Percentiles rank a stretch among this genome's conserved stretches.
These are phyloP conservation scores for Hirschfeldia incana DNA, from an alignment of 345 rosid genomes.

Conservation along the genomic window DNA sequence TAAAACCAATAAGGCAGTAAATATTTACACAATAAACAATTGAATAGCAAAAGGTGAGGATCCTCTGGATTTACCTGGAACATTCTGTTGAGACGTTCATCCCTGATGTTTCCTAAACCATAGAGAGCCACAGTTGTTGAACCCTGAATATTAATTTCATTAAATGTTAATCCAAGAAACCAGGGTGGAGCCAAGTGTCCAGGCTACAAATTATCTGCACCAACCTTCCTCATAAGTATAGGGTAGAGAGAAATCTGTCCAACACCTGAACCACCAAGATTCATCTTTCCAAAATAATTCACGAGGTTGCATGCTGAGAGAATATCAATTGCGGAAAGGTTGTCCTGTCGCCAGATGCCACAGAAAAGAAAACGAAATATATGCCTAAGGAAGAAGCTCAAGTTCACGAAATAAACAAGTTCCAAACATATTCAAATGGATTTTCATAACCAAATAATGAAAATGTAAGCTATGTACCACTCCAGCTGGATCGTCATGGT, in stretches of 20 bases:
- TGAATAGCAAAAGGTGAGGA: constrained; percentile 13
- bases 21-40: constrained; percentile 24
- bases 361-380: constrained; percentile 15
- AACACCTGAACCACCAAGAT: constrained; percentile 98
- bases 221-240: constrained; percentile 86
- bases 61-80: constrained; percentile 67
- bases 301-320: constrained; percentile 97
- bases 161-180: constrained; percentile 12
- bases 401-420: not conserved
- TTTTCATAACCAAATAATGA: constrained; percentile 16
- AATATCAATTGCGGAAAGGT: constrained; percentile 94
- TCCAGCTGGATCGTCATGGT: constrained; percentile 99
- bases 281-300: constrained; percentile 98
- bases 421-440: constrained; percentile 1
- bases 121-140: constrained; percentile 93
- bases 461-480: constrained; percentile 61
- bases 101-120: constrained; percentile 98
- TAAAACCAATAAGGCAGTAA: constrained; percentile 12
- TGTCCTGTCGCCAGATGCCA: constrained; percentile 69
- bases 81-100: constrained; percentile 97
- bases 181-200: constrained; percentile 11
- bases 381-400: not conserved
- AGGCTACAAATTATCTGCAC: constrained; percentile 30
- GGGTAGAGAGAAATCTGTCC: constrained; percentile 91
- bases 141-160: constrained; percentile 55